These are phyloP conservation scores for Luvunga scandens DNA, from an alignment of 345 rosid genomes.

Conservation along the genomic window DNA sequence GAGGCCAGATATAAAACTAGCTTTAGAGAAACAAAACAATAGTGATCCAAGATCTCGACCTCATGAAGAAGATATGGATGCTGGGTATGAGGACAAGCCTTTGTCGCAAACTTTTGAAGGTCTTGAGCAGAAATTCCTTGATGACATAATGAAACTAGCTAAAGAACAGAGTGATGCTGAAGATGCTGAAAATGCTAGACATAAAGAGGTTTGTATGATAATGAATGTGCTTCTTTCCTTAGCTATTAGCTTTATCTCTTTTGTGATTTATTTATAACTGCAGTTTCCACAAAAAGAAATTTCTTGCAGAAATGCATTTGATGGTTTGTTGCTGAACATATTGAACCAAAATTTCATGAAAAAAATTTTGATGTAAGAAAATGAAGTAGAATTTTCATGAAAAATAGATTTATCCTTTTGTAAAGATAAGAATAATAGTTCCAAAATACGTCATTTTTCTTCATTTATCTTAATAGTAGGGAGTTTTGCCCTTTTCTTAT, in stretches of 20 bases:
- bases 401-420: not conserved
- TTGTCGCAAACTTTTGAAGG: constrained; percentile 54
- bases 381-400: not conserved
- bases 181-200: constrained; percentile 79
- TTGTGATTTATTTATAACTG: not conserved
- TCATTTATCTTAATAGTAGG: not conserved
- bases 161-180: constrained; percentile 77
- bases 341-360: not conserved
- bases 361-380: not conserved
- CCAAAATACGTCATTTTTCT: not conserved
- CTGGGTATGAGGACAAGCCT: constrained; percentile 49
- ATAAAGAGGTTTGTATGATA: constrained; percentile 65
- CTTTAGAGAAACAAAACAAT: constrained; percentile 49
- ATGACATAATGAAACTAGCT: constrained; percentile 61
- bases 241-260: not conserved
- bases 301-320: not conserved
- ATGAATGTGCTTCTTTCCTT: constrained; percentile 2
- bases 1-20: constrained; percentile 43
- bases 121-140: constrained; percentile 67
- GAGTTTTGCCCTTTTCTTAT: not conserved
- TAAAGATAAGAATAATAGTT: not conserved
- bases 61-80: constrained; percentile 50
- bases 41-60: constrained; percentile 52
- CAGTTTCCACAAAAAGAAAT: not conserved
- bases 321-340: not conserved